Evolutionary conservation across 305 asterid species (phyloP), one percentile per base, ranked within the genome.

Genomic region (Fraxinus velutina): DNA sequence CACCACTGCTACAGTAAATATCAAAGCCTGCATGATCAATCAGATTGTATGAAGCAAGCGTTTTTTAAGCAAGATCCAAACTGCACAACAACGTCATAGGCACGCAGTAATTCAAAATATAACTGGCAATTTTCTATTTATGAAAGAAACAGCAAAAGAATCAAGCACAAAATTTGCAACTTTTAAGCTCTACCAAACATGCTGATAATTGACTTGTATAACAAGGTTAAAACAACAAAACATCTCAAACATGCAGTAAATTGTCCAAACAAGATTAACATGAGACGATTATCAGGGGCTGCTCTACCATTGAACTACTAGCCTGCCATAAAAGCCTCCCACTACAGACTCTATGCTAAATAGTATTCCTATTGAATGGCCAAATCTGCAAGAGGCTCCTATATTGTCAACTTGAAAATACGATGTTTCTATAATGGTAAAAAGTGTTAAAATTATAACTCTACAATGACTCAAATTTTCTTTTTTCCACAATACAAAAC

Each of bases 11-110:
- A 87, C 75, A 7, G 88, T 81, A 83, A 79, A 83, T 78, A 87
- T 81, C 80, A 85, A 83, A 81, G 90, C 88, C 90, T 87, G 90
- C 86, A 85, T 52, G 7, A 75, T 29, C 22, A 74, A 73, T 52
- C 64, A 29, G 57, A 47, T 75, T 39, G 73, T 72, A 77, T 70
- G 76, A 57, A 19, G 68, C 68, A 6, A 50, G 21, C 22, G 2
- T 50, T 50, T n/a, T 50, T 50, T 50, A 50, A 50, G 62, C 62
- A 50, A 57, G 29, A 57, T 17, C 68, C 68, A 57, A 57, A 57
- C 27, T 17, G 6, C 66, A 19, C 66, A 55, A 55, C 66, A 55
- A 17, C 24, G 4, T 55, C 10, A 17, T 17, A 55, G 66, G 3
- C 27, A 55, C 0, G 27, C 66, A 55, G 27, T 55, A 17, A 55